Evolutionary conservation across 2,329 filamentous ascomycete genomes (phyloP).

Genomic region (Fusarium burgessii): DNA sequence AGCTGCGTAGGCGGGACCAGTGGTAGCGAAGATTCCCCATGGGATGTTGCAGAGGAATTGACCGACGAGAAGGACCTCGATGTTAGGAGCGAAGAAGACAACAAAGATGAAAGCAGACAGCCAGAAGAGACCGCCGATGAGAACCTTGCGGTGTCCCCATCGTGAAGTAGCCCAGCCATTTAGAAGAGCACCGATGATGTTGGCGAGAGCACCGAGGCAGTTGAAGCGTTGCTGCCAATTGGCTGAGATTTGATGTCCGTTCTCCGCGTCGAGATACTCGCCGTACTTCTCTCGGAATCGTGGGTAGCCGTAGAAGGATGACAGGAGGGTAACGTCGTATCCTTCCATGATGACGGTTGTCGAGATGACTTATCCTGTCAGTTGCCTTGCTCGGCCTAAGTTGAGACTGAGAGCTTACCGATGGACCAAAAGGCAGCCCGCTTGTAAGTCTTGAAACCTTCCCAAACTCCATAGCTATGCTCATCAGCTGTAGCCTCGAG

Average conservation of each 20-base stretch:
- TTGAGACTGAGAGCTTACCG: slow-evolving; percentile 31
- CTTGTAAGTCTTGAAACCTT: slow-evolving; percentile 56
- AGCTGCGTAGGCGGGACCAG: slow-evolving; percentile 57
- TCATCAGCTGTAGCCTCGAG: slow-evolving; percentile 53
- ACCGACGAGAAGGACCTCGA: slow-evolving; percentile 58
- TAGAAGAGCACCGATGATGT: slow-evolving; percentile 55
- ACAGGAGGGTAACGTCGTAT: slow-evolving; percentile 61
- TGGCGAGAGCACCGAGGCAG: slow-evolving; percentile 50
- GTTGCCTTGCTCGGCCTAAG: not conserved
- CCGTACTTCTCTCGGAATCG: slow-evolving; percentile 57
- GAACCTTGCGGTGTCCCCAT: slow-evolving; percentile 59
- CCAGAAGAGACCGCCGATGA: slow-evolving; percentile 57
- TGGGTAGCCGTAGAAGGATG: slow-evolving; percentile 60
- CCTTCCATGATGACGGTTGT: slow-evolving; percentile 65
- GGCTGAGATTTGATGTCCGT: slow-evolving; percentile 60
- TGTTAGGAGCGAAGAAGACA: slow-evolving; percentile 60
- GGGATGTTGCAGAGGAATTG: slow-evolving; percentile 60
- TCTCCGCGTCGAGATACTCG: slow-evolving; percentile 48
- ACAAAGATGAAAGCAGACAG: slow-evolving; percentile 61
- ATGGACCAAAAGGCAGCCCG: slow-evolving; percentile 56
- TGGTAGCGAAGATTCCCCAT: slow-evolving; percentile 61
- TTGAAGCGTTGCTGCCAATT: slow-evolving; percentile 65
- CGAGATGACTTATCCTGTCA: slow-evolving; percentile 53
- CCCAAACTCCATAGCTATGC: slow-evolving; percentile 51
- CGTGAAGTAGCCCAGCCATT: slow-evolving; percentile 57